Conservation (phyloP, 208 protist genomes). For the Wallacemonas collosoma region DNA sequence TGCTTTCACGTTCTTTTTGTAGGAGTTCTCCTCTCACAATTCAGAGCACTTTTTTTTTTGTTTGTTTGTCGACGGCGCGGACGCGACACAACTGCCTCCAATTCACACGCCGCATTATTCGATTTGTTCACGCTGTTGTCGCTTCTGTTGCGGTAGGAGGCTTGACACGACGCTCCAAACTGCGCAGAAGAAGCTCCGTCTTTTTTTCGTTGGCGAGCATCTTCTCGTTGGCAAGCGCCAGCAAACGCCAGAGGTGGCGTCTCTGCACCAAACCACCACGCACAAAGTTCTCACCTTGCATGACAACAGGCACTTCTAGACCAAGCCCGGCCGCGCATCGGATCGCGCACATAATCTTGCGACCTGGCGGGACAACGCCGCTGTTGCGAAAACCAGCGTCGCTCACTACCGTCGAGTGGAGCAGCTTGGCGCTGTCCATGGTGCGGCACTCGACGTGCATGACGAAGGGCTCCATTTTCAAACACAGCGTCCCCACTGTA, state of each 20-base stretch:
- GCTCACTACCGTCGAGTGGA: conserved; percentile 68
- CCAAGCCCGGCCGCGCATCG: conserved; percentile 63
- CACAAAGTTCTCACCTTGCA: conserved; percentile 73
- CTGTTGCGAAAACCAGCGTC: conserved; percentile 87
- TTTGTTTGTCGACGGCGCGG: too few relatives aligned
- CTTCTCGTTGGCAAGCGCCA: conserved; percentile 77
- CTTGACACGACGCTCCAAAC: conserved; percentile 32
- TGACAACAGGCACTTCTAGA: conserved; percentile 74
- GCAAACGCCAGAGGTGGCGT: conserved; percentile 67
- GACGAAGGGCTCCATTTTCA: conserved; percentile 91
- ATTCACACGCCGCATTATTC: not conserved
- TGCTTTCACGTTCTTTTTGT: too few relatives aligned
- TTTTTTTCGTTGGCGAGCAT: conserved; percentile 73
- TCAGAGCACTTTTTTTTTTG: too few relatives aligned
- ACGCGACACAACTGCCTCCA: not conserved
- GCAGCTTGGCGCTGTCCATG: conserved; percentile 69
- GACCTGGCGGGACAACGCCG: conserved; percentile 79
- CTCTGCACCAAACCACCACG: conserved; percentile 33
- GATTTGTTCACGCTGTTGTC: not conserved
- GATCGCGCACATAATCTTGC: conserved; percentile 82
- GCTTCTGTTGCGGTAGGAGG: not conserved
- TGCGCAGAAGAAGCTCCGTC: conserved; percentile 43
- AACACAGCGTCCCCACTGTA: conserved; percentile 44
- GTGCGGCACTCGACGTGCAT: conserved; percentile 89
- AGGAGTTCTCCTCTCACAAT: too few relatives aligned